Evolutionary conservation across 2,329 filamentous ascomycete species (phyloP).

Genomic region (Calcarisporium arbuscula): DNA sequence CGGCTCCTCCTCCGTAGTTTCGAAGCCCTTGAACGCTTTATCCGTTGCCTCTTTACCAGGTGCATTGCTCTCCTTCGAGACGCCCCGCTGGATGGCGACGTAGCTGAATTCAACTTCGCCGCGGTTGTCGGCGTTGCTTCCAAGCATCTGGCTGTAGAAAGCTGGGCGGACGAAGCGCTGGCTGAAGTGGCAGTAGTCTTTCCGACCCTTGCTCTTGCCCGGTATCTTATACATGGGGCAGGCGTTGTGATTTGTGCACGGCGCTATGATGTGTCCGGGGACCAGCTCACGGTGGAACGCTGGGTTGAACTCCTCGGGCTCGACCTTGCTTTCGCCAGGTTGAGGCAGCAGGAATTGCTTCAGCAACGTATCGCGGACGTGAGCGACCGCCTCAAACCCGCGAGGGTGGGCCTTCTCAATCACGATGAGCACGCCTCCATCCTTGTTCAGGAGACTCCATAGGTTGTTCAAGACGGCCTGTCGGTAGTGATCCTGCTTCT

Average conservation of each 20-base stretch:
- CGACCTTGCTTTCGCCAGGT: conserved; percentile 26
- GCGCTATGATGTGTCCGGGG: conserved; percentile 59
- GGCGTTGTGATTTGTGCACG: conserved; percentile 80
- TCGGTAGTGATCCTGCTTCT: conserved; percentile 70
- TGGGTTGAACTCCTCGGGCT: conserved; percentile 32
- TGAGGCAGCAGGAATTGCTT: conserved; percentile 61
- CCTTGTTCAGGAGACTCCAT: conserved; percentile 77
- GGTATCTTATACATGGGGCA: conserved; percentile 83
- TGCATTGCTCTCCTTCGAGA: conserved; percentile 24
- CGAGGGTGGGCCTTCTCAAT: conserved; percentile 87
- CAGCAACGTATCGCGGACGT: conserved; percentile 72
- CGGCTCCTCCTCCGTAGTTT: conserved; percentile 36
- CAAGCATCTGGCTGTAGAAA: conserved; percentile 73
- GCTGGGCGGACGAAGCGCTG: conserved; percentile 82
- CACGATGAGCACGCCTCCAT: conserved; percentile 80
- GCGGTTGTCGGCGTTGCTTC: conserved; percentile 66
- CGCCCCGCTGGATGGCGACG: conserved; percentile 74
- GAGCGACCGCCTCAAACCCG: conserved; percentile 87
- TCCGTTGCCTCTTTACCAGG: conserved; percentile 53
- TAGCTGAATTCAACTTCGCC: conserved; percentile 92
- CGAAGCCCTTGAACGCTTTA: conserved; percentile 68
- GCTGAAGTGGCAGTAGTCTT: conserved; percentile 85
- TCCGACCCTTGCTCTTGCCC: conserved; percentile 66
- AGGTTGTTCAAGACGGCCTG: conserved; percentile 79
- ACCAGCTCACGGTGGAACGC: conserved; percentile 41